Percentiles rank a stretch among this genome's conserved stretches.
Evolutionary conservation across 129 eudicot species (phyloP).

Genomic region (Ambrosia artemisiifolia): DNA sequence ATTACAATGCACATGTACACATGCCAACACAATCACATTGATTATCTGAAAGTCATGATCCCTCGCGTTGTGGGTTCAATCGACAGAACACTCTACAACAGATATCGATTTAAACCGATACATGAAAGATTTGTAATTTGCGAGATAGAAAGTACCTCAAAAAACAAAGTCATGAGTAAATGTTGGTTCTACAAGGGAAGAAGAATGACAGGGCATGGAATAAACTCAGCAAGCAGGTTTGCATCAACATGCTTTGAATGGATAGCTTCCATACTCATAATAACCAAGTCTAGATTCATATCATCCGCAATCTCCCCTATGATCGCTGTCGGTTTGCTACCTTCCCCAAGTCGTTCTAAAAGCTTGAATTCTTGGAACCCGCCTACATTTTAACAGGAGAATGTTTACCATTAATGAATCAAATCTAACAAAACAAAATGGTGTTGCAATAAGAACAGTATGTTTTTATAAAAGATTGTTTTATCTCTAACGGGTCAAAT

Average conservation of each 20-base stretch:
- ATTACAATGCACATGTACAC: neutral
- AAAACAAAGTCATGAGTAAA: constrained; percentile 23
- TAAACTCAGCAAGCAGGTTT: constrained; percentile 87
- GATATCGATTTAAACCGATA: neutral
- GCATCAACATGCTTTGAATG: constrained; percentile 98
- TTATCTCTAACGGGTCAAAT: neutral
- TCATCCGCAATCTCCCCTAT: constrained; percentile 98
- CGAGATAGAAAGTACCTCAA: constrained; percentile 9
- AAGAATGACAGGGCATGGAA: constrained; percentile 90
- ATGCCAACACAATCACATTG: neutral
- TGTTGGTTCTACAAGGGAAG: constrained; percentile 53
- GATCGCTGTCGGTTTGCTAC: constrained; percentile 84
- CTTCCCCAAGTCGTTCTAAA: constrained; percentile 92
- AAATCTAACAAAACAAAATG: neutral
- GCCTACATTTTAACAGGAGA: constrained; percentile 32
- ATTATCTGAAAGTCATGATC: neutral
- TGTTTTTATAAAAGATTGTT: neutral
- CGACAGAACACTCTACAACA: constrained; percentile 9
- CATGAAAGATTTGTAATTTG: neutral
- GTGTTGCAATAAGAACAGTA: neutral
- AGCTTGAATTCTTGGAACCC: constrained; percentile 91
- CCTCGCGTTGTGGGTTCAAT: neutral
- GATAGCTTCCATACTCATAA: constrained; percentile 97
- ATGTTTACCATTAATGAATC: neutral
- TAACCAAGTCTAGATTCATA: constrained; percentile 76